A percentile compares a stretch with the other conserved stretches of the same genome.
Conservation (phyloP, 345 rosid species). For the Erysimum cheiranthoides region DNA sequence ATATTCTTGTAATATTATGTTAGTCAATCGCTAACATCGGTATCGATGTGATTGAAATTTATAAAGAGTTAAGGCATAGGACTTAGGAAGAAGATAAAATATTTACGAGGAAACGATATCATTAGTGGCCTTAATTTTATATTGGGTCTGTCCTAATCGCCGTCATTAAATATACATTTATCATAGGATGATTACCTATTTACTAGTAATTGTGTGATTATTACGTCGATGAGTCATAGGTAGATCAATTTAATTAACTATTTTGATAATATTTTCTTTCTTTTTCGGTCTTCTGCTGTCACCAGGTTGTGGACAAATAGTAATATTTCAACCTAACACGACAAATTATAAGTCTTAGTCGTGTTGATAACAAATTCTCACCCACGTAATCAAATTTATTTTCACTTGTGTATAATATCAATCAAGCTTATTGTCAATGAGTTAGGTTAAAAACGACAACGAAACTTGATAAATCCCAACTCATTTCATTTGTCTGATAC, state of each 20-base stretch:
- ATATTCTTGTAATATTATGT: not conserved
- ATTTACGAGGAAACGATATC: constrained; percentile 28
- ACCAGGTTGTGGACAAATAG: constrained; percentile 37
- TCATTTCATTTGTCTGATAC: constrained; percentile 27
- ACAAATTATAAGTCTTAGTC: constrained; percentile 41
- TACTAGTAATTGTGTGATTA: constrained; percentile 20
- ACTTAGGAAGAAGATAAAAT: constrained; percentile 4
- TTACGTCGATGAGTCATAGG: constrained; percentile 44
- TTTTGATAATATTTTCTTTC: constrained; percentile 25
- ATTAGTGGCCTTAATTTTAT: constrained; percentile 2
- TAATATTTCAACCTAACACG: constrained; percentile 31
- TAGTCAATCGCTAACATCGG: constrained; percentile 20
- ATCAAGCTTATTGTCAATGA: constrained; percentile 21
- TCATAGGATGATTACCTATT: constrained; percentile 6
- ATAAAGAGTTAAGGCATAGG: not conserved
- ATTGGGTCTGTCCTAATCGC: constrained; percentile 29
- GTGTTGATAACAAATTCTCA: constrained; percentile 40
- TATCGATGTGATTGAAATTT: constrained; percentile 10
- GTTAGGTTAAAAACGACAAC: constrained; percentile 34
- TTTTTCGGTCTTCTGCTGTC: constrained; percentile 43
- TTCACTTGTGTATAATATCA: constrained; percentile 22
- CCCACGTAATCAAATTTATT: constrained; percentile 34
- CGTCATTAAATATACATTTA: not conserved
- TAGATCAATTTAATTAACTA: constrained; percentile 4
- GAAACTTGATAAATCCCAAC: constrained; percentile 10